Conservation (phyloP, 495 filamentous ascomycete species). For the Penicillium steckii region DNA sequence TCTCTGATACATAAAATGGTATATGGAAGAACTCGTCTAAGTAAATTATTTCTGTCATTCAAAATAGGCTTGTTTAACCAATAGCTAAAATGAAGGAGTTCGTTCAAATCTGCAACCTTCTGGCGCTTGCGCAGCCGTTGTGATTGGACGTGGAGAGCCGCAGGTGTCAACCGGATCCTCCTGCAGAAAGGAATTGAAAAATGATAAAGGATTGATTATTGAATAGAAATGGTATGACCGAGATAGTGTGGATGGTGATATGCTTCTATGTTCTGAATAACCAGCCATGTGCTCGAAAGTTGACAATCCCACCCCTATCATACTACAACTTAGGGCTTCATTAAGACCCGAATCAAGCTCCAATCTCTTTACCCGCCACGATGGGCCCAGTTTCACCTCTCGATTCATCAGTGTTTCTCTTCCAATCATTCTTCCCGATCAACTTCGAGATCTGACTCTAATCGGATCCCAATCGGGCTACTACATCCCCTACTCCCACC, state of each 20-base stretch:
- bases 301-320: too few species aligned
- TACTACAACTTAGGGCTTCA: background rate
- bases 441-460: slow-evolving; percentile 1
- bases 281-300: too few species aligned
- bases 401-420: background rate
- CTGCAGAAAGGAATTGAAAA: too few species aligned
- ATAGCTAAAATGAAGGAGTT: background rate
- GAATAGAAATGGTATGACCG: too few species aligned
- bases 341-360: background rate
- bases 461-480: slow-evolving; percentile 2
- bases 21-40: background rate
- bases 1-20: too few species aligned
- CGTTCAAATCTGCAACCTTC: background rate
- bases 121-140: slow-evolving; percentile 1
- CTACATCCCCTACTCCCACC: slow-evolving; percentile 1
- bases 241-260: too few species aligned
- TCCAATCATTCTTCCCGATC: slow-evolving; percentile 9
- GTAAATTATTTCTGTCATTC: background rate
- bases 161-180: background rate
- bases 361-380: too few species aligned
- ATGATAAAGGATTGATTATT: too few species aligned
- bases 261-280: too few species aligned
- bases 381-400: slow-evolving; percentile 12
- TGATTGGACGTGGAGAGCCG: slow-evolving; percentile 19
- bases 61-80: background rate